Evolutionary conservation across 2,329 filamentous ascomycete genomes (phyloP).

Genomic region (Sporothrix globosa): DNA sequence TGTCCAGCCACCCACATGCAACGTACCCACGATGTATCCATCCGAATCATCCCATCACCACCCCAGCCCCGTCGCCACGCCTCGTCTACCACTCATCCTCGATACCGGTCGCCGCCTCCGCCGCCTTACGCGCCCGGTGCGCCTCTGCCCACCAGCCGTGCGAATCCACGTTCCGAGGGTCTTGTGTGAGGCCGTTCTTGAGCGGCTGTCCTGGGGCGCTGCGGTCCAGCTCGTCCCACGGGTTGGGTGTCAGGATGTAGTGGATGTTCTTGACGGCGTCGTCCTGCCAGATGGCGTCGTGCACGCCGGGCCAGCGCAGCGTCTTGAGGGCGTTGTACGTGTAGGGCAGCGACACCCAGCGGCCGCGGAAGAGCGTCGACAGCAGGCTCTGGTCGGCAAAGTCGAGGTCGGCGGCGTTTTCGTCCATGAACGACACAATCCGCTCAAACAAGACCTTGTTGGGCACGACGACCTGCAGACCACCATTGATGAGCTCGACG

Average conservation of each 20-base stretch:
- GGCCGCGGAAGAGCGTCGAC: slow-evolving; percentile 56
- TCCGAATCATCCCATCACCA: background rate
- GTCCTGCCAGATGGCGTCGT: slow-evolving; percentile 61
- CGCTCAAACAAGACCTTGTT: slow-evolving; percentile 52
- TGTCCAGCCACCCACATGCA: background rate
- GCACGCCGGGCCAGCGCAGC: slow-evolving; percentile 53
- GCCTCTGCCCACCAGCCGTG: slow-evolving; percentile 61
- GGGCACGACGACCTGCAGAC: slow-evolving; percentile 61
- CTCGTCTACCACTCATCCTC: slow-evolving; percentile 33
- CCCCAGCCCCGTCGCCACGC: background rate
- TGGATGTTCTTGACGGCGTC: slow-evolving; percentile 63
- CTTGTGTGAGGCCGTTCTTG: slow-evolving; percentile 36
- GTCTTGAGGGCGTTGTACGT: slow-evolving; percentile 67
- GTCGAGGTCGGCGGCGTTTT: slow-evolving; percentile 51
- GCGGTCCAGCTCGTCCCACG: slow-evolving; percentile 58
- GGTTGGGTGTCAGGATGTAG: slow-evolving; percentile 63
- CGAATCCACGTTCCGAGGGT: slow-evolving; percentile 50
- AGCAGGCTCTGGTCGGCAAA: slow-evolving; percentile 65
- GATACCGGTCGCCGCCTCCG: slow-evolving; percentile 35
- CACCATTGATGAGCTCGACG: slow-evolving; percentile 59
- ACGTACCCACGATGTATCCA: background rate
- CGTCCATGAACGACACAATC: slow-evolving; percentile 56
- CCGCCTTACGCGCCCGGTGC: slow-evolving; percentile 46
- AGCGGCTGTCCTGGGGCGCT: slow-evolving; percentile 47
- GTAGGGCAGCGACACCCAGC: slow-evolving; percentile 63